Evolutionary conservation across 2,329 filamentous ascomycete species (phyloP).

Genomic region (Trichophyton verrucosum): DNA sequence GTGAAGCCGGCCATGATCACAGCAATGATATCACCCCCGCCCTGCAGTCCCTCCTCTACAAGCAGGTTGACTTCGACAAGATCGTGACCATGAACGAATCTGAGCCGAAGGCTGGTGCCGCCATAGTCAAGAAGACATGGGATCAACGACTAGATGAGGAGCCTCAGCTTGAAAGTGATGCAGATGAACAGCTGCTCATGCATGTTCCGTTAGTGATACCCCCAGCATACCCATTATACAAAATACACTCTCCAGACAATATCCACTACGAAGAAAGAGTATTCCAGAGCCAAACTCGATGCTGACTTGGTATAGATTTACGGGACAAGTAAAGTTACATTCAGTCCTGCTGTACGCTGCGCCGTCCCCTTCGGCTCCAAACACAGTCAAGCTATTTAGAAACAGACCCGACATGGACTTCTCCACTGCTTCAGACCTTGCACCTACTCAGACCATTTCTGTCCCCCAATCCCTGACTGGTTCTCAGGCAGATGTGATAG

Average conservation of each 20-base stretch:
- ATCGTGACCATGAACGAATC: slow-evolving; percentile 79
- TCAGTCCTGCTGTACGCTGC: slow-evolving; percentile 76
- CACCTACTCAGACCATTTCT: slow-evolving; percentile 62
- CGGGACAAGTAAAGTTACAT: slow-evolving; percentile 85
- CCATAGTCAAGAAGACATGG: slow-evolving; percentile 84
- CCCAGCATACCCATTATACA: neutral
- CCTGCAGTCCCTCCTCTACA: slow-evolving; percentile 79
- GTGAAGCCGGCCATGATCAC: slow-evolving; percentile 64
- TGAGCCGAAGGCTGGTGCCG: slow-evolving; percentile 52
- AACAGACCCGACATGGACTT: slow-evolving; percentile 88
- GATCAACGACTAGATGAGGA: slow-evolving; percentile 56
- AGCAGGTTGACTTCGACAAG: slow-evolving; percentile 78
- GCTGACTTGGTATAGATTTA: slow-evolving; percentile 51
- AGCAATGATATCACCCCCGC: slow-evolving; percentile 85
- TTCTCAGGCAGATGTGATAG: slow-evolving; percentile 55
- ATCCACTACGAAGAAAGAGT: neutral
- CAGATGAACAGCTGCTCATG: slow-evolving; percentile 89
- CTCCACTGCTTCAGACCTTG: slow-evolving; percentile 53
- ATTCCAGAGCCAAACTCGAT: neutral
- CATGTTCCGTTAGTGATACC: slow-evolving; percentile 59
- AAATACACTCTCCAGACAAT: neutral
- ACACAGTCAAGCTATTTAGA: slow-evolving; percentile 73
- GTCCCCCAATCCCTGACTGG: slow-evolving; percentile 55
- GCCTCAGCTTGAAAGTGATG: slow-evolving; percentile 72
- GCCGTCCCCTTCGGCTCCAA: slow-evolving; percentile 56